Evolutionary conservation across 257 asterid genomes (phyloP), one percentile per base, ranked within the genome.

Genomic region (Leonotis leonurus): DNA sequence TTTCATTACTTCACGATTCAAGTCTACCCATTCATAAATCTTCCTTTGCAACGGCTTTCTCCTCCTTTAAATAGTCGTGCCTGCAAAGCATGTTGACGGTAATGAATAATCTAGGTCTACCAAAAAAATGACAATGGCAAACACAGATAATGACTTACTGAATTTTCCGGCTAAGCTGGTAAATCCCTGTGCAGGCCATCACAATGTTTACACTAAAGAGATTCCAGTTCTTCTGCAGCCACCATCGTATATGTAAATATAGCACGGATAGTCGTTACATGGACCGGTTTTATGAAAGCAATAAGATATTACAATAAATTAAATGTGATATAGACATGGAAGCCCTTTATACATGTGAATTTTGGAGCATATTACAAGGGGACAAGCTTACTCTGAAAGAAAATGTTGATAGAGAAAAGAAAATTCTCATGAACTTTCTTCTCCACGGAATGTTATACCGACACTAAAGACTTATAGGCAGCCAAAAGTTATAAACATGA

Each of bases 221-320:
- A 56, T 90, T 90, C 96, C 96, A 90, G 73, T 90, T 90, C 46
- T 82, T 90, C 97, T 90, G 97, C 86, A 85, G 55, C 22, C 44
- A 80, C 4, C 20, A 46, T 32, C 37, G 35, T 32, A n/a, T 49
- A 12, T 16, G 14, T 16, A 54, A 16, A 32, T 20, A 44, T 37
- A 29, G 22, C 32, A 46, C 10, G 30, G 56, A 33, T 33, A 49
- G 17, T 49, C 21, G 49, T 46, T 62, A 32, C 48, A 32, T 32
- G 25, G 17, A 29, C 8, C 14, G 3, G 18, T 5, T 60, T 26
- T 11, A n/a, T 25, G 41, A 4, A 59, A 41, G 8, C 52, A 14
- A n/a, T 4, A 6, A 18, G 17, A 20, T 17, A 16, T 16, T 18
- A 27, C 2, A 27, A 26, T 44, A 32, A 43, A 43, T 29, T 16